phyloP scores from a whole-genome alignment of 495 filamentous ascomycete genomes.

The Emericellopsis terricola region DNA sequence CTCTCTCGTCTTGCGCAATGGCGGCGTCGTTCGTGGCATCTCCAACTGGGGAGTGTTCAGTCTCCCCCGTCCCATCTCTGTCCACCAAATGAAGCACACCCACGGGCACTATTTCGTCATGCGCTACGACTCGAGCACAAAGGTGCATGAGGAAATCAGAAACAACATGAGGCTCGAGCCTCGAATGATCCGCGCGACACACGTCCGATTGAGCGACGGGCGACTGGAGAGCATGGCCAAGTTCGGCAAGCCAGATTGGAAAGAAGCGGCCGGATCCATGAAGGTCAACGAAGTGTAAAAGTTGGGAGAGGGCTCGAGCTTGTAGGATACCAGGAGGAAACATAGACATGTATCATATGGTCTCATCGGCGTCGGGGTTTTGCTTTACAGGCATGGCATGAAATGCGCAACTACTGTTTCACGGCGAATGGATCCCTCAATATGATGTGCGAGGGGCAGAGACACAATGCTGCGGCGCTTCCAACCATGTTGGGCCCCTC shows the following conservation, averaged over 20 bases:
- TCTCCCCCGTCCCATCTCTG: constrained; percentile 54
- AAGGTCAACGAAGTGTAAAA: too few relatives aligned
- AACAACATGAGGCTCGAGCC: constrained; percentile 73
- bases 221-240: constrained; percentile 52
- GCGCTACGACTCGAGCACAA: constrained; percentile 67
- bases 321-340: too few relatives aligned
- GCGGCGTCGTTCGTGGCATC: constrained; percentile 81
- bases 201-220: constrained; percentile 67
- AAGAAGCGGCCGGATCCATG: neutral
- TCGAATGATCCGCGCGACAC: constrained; percentile 67
- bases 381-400: too few relatives aligned
- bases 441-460: too few relatives aligned
- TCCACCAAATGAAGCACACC: constrained; percentile 63
- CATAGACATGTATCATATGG: too few relatives aligned
- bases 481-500: too few relatives aligned
- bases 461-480: too few relatives aligned
- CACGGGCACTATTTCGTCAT: constrained; percentile 92
- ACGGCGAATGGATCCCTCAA: too few relatives aligned
- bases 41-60: constrained; percentile 88
- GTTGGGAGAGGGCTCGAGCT: too few relatives aligned
- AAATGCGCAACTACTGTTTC: too few relatives aligned
- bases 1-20: constrained; percentile 58
- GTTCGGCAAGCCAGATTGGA: constrained; percentile 42
- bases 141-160: constrained; percentile 52
- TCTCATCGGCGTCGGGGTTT: too few relatives aligned